Conservation (phyloP, 78 protist species). For the Monosiga brevicollis region DNA sequence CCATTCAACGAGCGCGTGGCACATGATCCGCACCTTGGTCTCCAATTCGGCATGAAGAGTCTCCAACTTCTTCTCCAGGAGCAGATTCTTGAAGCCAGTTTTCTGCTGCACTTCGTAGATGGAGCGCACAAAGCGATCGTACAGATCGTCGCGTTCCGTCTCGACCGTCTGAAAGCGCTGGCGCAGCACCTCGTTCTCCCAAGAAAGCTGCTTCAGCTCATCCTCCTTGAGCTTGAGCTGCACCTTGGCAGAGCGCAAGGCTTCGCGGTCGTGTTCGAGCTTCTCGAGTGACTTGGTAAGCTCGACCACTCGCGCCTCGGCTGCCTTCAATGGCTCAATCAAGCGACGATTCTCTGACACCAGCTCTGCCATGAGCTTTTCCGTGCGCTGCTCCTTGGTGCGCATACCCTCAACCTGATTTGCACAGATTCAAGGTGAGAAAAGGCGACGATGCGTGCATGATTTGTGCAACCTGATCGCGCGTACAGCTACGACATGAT, state of each 20-base stretch:
- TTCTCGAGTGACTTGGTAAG: conserved; percentile 15
- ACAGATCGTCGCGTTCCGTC: conserved; percentile 64
- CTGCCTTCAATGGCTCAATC: conserved; percentile 51
- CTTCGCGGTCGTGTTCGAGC: conserved; percentile 50
- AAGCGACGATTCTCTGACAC: conserved; percentile 54
- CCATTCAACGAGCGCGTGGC: no score
- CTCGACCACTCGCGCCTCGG: neutral
- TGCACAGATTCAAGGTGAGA: no score
- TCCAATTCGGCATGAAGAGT: conserved; percentile 38
- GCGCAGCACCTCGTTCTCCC: conserved; percentile 65
- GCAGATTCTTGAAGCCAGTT: conserved; percentile 44
- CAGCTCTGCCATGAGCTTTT: conserved; percentile 62
- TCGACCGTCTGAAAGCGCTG: conserved; percentile 20
- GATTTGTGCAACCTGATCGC: no score
- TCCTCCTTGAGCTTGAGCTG: conserved; percentile 31
- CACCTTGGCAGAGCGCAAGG: conserved; percentile 33
- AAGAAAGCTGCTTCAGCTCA: conserved; percentile 25
- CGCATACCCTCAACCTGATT: conserved; percentile 31
- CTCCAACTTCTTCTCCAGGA: conserved; percentile 60
- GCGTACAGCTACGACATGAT: no score
- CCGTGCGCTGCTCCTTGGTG: conserved; percentile 43
- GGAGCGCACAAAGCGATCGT: conserved; percentile 40
- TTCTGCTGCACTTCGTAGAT: conserved; percentile 42
- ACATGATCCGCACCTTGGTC: conserved; percentile 17
- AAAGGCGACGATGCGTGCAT: no score